A percentile compares a stretch with the other conserved stretches of the same genome.
Evolutionary conservation across 495 filamentous ascomycete species (phyloP).

Genomic region (Penicillium pulvis): DNA sequence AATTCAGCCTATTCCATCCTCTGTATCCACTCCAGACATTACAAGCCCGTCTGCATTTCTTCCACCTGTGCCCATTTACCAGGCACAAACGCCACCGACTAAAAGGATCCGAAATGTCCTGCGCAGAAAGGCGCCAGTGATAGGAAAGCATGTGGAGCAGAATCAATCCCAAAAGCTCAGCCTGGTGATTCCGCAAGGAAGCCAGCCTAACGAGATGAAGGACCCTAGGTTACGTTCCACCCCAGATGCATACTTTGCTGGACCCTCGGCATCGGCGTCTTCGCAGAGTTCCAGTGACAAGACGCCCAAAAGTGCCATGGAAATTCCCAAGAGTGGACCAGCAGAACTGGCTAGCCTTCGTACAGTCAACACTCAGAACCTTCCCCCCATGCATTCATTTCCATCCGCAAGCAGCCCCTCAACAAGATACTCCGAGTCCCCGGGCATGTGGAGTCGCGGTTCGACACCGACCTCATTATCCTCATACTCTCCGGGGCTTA

Average conservation of each 20-base stretch:
- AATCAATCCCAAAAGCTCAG: constrained; percentile 37
- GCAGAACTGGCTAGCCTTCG: constrained; percentile 48
- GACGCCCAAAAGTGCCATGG: constrained; percentile 16
- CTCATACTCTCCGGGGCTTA: constrained; percentile 86
- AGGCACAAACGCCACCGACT: constrained; percentile 15
- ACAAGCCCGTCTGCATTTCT: constrained; percentile 16
- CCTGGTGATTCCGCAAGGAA: constrained; percentile 37
- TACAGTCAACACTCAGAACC: constrained; percentile 57
- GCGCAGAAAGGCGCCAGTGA: constrained; percentile 45
- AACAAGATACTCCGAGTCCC: constrained; percentile 91
- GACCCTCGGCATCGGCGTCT: constrained; percentile 10
- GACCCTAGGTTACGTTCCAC: constrained; percentile 3
- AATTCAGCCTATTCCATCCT: constrained; percentile 22
- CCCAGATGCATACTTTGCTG: constrained; percentile 12
- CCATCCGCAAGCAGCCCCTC: constrained; percentile 82
- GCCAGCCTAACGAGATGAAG: constrained; percentile 15
- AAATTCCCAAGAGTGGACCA: constrained; percentile 31
- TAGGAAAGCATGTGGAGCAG: constrained; percentile 37
- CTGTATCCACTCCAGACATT: constrained; percentile 21
- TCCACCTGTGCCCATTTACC: constrained; percentile 11
- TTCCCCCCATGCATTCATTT: constrained; percentile 66
- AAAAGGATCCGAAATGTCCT: constrained; percentile 45
- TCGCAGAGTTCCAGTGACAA: constrained; percentile 17
- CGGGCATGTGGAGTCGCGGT: constrained; percentile 82
- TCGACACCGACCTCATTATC: constrained; percentile 96